phyloP scores from a whole-genome alignment of 805 yeast genomes.

The Candida dendrica region DNA sequence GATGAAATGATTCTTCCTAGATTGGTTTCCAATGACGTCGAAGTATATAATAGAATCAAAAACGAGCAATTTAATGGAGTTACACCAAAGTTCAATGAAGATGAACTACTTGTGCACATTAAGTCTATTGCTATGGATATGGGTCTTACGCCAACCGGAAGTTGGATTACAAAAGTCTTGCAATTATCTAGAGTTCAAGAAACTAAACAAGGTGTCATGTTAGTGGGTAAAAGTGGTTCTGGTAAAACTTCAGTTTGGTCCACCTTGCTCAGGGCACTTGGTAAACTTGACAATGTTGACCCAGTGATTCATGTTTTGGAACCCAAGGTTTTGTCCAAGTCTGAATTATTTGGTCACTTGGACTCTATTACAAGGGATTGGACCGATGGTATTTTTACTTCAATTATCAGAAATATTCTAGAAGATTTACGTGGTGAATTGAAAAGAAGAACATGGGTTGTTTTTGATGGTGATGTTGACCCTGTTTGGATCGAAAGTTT shows the following conservation, averaged over 20 bases:
- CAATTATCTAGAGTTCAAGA: slow-evolving; percentile 59
- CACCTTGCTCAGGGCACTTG: slow-evolving; percentile 39
- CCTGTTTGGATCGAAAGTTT: slow-evolving; percentile 91
- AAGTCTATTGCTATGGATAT: slow-evolving; percentile 19
- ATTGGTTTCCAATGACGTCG: slow-evolving; percentile 46
- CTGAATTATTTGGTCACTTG: slow-evolving; percentile 57
- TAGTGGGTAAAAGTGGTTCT: slow-evolving; percentile 68
- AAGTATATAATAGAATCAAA: slow-evolving; percentile 24
- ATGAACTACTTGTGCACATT: slow-evolving; percentile 22
- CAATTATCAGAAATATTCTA: slow-evolving; percentile 49
- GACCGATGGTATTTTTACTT: slow-evolving; percentile 82
- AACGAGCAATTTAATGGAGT: slow-evolving; percentile 21
- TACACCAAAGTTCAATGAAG: slow-evolving; percentile 17
- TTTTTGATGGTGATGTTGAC: slow-evolving; percentile 90
- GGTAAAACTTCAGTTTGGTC: slow-evolving; percentile 63
- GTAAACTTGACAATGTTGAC: slow-evolving; percentile 27
- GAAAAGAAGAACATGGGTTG: slow-evolving; percentile 57
- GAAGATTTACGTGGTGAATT: slow-evolving; percentile 55
- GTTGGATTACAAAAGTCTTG: slow-evolving; percentile 46
- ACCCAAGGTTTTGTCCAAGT: slow-evolving; percentile 68
- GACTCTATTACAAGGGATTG: slow-evolving; percentile 82
- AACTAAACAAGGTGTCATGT: slow-evolving; percentile 70
- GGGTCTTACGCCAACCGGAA: slow-evolving; percentile 27
- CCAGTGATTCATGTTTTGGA: slow-evolving; percentile 47
- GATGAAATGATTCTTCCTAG: slow-evolving; percentile 64